These are phyloP conservation scores for Tremellales sp. DNA, from an alignment of 1,284 basidiomycete genomes.

Conservation along the genomic window DNA sequence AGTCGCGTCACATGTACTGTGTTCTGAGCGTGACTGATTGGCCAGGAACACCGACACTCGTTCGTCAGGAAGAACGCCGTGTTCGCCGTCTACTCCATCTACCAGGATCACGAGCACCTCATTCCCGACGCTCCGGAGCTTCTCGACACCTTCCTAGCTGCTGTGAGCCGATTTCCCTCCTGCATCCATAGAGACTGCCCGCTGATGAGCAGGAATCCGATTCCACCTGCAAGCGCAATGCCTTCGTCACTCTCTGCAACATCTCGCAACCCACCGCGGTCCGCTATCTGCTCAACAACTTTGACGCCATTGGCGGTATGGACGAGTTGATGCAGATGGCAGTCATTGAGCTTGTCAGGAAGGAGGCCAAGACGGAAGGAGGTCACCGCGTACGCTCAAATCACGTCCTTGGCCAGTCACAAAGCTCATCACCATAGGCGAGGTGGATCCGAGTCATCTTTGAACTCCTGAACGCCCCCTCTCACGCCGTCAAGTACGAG, in stretches of 20 bases:
- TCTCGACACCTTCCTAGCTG: constrained; percentile 94
- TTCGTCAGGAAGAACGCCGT: constrained; percentile 99
- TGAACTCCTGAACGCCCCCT: constrained; percentile 85
- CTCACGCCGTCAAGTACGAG: constrained; percentile 96
- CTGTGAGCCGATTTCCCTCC: constrained; percentile 47
- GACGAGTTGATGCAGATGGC: constrained; percentile 96
- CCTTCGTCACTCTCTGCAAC: constrained; percentile 89
- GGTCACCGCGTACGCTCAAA: constrained; percentile 63
- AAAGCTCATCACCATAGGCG: constrained; percentile 53
- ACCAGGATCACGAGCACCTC: constrained; percentile 87
- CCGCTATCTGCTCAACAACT: constrained; percentile 80
- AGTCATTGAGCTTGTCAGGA: constrained; percentile 88
- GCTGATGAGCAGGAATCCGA: constrained; percentile 64
- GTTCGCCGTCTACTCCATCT: constrained; percentile 92
- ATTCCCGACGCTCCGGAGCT: constrained; percentile 96
- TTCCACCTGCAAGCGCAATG: constrained; percentile 94
- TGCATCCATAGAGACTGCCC: constrained; percentile 3
- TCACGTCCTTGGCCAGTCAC: constrained; percentile 9
- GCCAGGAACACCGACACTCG: constrained; percentile 89
- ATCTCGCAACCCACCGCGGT: constrained; percentile 87
- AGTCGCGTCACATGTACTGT: constrained; percentile 11
- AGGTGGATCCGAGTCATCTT: constrained; percentile 93
- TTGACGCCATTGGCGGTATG: constrained; percentile 76
- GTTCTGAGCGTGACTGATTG: neutral
- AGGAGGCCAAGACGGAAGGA: constrained; percentile 83